A percentile compares a stretch with the other conserved stretches of the same genome.
These are phyloP conservation scores for Colletotrichum sp. DNA, from an alignment of 2,329 filamentous ascomycete species.

Conservation along the genomic window DNA sequence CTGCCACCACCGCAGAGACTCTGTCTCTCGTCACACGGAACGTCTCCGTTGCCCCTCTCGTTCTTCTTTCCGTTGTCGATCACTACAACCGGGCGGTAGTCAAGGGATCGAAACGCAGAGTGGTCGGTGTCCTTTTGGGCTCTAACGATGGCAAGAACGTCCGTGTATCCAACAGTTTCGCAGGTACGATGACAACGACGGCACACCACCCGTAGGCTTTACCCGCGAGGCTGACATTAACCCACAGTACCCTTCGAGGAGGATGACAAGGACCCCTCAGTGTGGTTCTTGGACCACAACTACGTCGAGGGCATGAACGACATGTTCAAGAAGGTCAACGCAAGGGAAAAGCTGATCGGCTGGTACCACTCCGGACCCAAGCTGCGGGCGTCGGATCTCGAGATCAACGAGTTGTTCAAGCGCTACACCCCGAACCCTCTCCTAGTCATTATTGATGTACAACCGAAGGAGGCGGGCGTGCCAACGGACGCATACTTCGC, in stretches of 20 bases:
- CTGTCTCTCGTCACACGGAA: slow-evolving; percentile 92
- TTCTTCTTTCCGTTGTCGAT: slow-evolving; percentile 96
- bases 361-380: slow-evolving; percentile 99
- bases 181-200: slow-evolving; percentile 63
- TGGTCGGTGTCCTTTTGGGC: slow-evolving; percentile 92
- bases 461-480: slow-evolving; percentile 96
- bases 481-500: slow-evolving; percentile 99
- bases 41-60: slow-evolving; percentile 96
- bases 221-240: slow-evolving; percentile 18
- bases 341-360: slow-evolving; percentile 96
- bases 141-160: slow-evolving; percentile 97
- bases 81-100: slow-evolving; percentile 94
- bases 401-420: slow-evolving; percentile 99
- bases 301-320: slow-evolving; percentile 99
- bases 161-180: slow-evolving; percentile 98
- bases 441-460: slow-evolving; percentile 97
- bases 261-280: slow-evolving; percentile 96
- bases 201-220: not conserved
- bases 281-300: slow-evolving; percentile 99
- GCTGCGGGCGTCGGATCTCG: slow-evolving; percentile 92
- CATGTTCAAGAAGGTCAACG: slow-evolving; percentile 99
- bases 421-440: slow-evolving; percentile 96
- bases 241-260: slow-evolving; percentile 92
- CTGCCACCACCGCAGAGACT: slow-evolving; percentile 94
- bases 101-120: slow-evolving; percentile 84